These are phyloP conservation scores for Fusarium nanum DNA, from an alignment of 2,329 filamentous ascomycete species.

Conservation along the genomic window DNA sequence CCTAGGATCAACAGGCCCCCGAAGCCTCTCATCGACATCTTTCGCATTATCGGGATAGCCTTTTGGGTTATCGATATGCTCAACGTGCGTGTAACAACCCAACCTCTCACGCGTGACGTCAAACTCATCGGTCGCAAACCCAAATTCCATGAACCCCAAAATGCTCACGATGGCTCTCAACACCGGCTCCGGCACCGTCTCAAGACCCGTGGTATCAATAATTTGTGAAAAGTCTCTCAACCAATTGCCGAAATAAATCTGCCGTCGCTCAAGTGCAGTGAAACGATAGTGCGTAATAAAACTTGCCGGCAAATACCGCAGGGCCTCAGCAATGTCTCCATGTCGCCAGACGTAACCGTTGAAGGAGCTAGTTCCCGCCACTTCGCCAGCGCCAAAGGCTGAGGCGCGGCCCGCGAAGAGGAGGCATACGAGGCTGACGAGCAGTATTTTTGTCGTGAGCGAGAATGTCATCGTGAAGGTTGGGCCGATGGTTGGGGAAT, in stretches of 20 bases:
- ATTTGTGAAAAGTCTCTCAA: slow-evolving; percentile 83
- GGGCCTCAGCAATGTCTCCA: slow-evolving; percentile 54
- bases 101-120: slow-evolving; percentile 82
- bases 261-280: slow-evolving; percentile 54
- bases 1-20: slow-evolving; percentile 53
- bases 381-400: slow-evolving; percentile 55
- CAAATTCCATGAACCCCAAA: slow-evolving; percentile 49
- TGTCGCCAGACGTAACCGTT: slow-evolving; percentile 57
- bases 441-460: slow-evolving; percentile 26
- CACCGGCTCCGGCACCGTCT: slow-evolving; percentile 46
- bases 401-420: slow-evolving; percentile 47
- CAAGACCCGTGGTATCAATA: slow-evolving; percentile 68
- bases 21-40: slow-evolving; percentile 73
- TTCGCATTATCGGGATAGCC: slow-evolving; percentile 79
- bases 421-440: slow-evolving; percentile 42
- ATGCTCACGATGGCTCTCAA: slow-evolving; percentile 49
- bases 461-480: slow-evolving; percentile 30
- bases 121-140: slow-evolving; percentile 83
- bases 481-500: background rate
- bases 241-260: slow-evolving; percentile 53
- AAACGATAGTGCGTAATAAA: slow-evolving; percentile 54
- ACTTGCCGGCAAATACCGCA: slow-evolving; percentile 52
- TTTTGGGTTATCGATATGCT: slow-evolving; percentile 78
- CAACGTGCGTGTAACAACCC: slow-evolving; percentile 80
- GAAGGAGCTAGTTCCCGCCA: slow-evolving; percentile 53